Evolutionary conservation across 1,284 basidiomycete species (phyloP), one percentile per base, ranked within the genome.

Genomic region (Cystobasidium sp.): DNA sequence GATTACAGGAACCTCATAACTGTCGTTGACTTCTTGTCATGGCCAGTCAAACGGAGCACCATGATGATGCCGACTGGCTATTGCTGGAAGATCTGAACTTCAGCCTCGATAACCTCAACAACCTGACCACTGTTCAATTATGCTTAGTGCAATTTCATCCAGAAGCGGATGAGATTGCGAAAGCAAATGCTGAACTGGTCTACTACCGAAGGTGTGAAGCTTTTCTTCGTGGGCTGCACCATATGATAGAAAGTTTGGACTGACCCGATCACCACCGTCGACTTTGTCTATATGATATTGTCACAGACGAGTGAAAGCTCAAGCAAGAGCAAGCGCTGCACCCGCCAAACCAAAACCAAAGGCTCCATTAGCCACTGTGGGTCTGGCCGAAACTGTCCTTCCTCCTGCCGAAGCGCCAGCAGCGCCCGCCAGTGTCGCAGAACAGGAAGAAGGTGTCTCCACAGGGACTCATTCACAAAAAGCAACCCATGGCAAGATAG

Each of bases 91-190:
- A 66, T 37, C 64, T 66, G 12, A 52, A 18, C 24, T 66, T 66
- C 51, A 18, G 49, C 7, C 69, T 61, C 14, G 47, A 46, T 31
- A 51, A 71, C 39, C 22, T 71, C 46, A 64, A 71, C 31, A 22
- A 41, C 8, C 69, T 71, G 18, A 39, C 69, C 5, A 71, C 44
- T 3, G 51, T 46, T 20, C 69, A 61, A 46, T 61, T 71, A 16
- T 71, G 69, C 44, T 51, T 71, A 22, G 59, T 71, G 14, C 69
- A 71, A 37, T 62, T 62, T 22, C 69, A 71, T 55, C 69, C 69
- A 52, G 49, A 61, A 55, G 69, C 59, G 46, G 59, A 59, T 37
- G 69, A 71, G 37, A 51, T 41, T 18, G 69, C 61, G 39, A 71
- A 64, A 49, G 18, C 43, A 18, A 52, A 46, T 20, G 69, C 69